phyloP scores from a whole-genome alignment of 2,329 filamentous ascomycete genomes.

The Xylaria multiplex region DNA sequence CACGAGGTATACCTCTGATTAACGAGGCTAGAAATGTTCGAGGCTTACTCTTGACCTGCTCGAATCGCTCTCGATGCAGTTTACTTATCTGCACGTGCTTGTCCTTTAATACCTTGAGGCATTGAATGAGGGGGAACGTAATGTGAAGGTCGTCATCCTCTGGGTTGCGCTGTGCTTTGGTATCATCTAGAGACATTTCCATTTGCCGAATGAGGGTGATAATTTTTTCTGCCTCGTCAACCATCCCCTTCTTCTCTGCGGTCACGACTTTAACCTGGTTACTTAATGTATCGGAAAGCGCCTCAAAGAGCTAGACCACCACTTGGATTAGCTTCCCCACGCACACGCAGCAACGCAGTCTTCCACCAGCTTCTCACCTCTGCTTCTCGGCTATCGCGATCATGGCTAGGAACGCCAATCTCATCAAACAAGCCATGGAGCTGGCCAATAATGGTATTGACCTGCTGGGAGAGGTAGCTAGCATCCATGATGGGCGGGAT shows the following conservation, averaged over 20 bases:
- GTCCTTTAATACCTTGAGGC: slow-evolving; percentile 83
- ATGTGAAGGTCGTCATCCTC: slow-evolving; percentile 75
- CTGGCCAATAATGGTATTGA: slow-evolving; percentile 92
- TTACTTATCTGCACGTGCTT: slow-evolving; percentile 84
- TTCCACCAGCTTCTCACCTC: slow-evolving; percentile 69
- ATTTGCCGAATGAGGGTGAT: slow-evolving; percentile 91
- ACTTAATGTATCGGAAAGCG: slow-evolving; percentile 89
- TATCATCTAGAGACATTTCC: slow-evolving; percentile 87
- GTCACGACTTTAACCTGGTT: slow-evolving; percentile 88
- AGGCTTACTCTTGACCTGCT: slow-evolving; percentile 88
- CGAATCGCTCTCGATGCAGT: slow-evolving; percentile 88
- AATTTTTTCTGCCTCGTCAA: slow-evolving; percentile 87
- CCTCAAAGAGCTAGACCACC: slow-evolving; percentile 79
- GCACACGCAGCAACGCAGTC: slow-evolving; percentile 16
- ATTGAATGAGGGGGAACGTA: slow-evolving; percentile 83
- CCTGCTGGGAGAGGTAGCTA: slow-evolving; percentile 91
- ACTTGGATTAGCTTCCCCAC: slow-evolving; percentile 34
- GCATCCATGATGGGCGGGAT: slow-evolving; percentile 74
- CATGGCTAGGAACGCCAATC: slow-evolving; percentile 93
- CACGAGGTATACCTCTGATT: background rate
- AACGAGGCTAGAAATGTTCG: slow-evolving; percentile 28
- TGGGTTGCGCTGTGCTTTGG: slow-evolving; percentile 70
- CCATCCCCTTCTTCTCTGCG: slow-evolving; percentile 86
- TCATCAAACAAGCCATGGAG: slow-evolving; percentile 96
- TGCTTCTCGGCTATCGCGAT: slow-evolving; percentile 87